Evolutionary conservation across 208 protist species (phyloP), one percentile per base, ranked within the genome.

Genomic region (Endotrypanum monterogeii): DNA sequence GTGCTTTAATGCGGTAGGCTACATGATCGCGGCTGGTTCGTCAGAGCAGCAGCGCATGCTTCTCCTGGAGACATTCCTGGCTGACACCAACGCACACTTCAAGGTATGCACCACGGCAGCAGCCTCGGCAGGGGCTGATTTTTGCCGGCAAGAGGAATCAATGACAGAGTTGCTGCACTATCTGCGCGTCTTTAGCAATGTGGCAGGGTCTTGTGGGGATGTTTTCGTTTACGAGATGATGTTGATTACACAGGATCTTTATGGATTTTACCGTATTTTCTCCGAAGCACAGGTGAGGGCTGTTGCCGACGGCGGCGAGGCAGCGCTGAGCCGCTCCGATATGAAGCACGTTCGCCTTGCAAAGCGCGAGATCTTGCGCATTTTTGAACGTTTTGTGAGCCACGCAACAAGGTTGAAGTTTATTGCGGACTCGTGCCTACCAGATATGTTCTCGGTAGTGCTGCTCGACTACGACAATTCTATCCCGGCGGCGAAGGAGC

Each of bases 1-100:
- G 6, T 99, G 99, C 78, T 99, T 99, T 83, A 95, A 98, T 81
- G 98, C 98, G 0, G 91, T 98, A 11, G 98, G 98, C 25, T 93
- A 90, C 77, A 99, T 99, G 88, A 91, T 99, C 25, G 66, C 73
- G 0, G 80, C 79, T 1, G 97, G 83, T 25, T 74, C 41, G 0
- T 58, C 85, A 28, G 78, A 81, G 54, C 58, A 76, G 52, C 58
- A 82, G 63, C 70, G 89, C 44, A 76, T 62, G 7, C 46, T 58
- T 0, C 79, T 95, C 25, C 87, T 99, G 0, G 55, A 80, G 16
- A 83, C 88, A 71, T 94, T 99, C 20, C 98, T 99, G 79, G 74
- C 74, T 5, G 74, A 96, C 70, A 92, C 93, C n/a, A 99, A 99
- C 62, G 54, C 68, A 18, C 68, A 54, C 57, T 98, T 97, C 82